These are phyloP conservation scores for Leccinum fallax DNA, from an alignment of 1,284 basidiomycete genomes.

Conservation along the genomic window DNA sequence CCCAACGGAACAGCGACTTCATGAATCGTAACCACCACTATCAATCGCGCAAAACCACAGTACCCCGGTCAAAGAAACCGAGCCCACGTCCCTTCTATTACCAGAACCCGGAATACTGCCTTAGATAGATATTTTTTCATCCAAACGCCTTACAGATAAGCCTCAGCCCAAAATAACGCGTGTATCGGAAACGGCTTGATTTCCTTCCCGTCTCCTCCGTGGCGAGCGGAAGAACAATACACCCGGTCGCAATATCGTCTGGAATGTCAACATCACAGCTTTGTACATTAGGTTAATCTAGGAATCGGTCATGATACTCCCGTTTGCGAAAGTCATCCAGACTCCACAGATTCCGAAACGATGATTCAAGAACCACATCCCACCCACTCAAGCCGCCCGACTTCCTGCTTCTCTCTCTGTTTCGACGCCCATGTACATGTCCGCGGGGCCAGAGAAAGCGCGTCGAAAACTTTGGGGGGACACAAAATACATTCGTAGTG, in stretches of 20 bases:
- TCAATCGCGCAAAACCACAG: neutral
- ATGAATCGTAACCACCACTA: neutral
- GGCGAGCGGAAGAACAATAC: conserved; percentile 5
- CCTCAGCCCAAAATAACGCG: conserved; percentile 8
- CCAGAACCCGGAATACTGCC: neutral
- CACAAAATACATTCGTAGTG: neutral
- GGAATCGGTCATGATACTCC: neutral
- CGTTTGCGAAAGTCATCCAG: neutral
- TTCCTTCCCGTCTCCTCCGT: conserved; percentile 6
- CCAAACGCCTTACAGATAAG: conserved; percentile 7
- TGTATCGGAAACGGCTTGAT: neutral
- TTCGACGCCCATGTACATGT: conserved; percentile 8
- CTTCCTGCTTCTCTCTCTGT: neutral
- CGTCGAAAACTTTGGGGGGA: neutral
- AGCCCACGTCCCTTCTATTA: neutral
- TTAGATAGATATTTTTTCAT: neutral
- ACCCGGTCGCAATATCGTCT: neutral
- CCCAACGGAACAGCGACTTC: neutral
- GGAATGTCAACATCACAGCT: neutral
- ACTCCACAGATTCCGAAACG: neutral
- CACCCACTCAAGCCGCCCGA: neutral
- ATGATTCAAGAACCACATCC: neutral
- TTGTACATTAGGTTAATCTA: conserved; percentile 1
- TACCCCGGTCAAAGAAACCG: neutral
- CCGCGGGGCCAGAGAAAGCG: conserved; percentile 6